phyloP scores from a whole-genome alignment of 192 early-diverging fungal species.

The Backusella westeae region DNA sequence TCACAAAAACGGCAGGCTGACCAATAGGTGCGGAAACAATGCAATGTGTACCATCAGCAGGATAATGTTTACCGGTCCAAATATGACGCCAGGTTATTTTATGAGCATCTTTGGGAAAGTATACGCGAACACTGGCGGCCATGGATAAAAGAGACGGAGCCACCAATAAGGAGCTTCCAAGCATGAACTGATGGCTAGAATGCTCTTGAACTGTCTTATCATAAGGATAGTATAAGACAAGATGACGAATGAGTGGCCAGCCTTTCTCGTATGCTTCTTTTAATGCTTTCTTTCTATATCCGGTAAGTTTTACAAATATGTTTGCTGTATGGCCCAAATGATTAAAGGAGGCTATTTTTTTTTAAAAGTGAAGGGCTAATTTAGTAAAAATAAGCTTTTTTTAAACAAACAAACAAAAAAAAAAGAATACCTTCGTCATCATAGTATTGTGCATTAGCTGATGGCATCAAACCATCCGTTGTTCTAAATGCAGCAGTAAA shows the following conservation, averaged over 20 bases:
- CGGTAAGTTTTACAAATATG: conserved; percentile 22
- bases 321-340: conserved; percentile 29
- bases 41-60: conserved; percentile 15
- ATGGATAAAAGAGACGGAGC: conserved; percentile 29
- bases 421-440: conserved; percentile 28
- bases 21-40: conserved; percentile 30
- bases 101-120: conserved; percentile 27
- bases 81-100: conserved; percentile 30
- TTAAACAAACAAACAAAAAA: too few relatives aligned
- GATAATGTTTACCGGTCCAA: conserved; percentile 33
- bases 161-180: conserved; percentile 31
- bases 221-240: conserved; percentile 31
- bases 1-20: conserved; percentile 35
- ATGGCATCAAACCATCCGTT: conserved; percentile 30
- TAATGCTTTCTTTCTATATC: conserved; percentile 24
- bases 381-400: not conserved
- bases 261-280: conserved; percentile 32
- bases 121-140: conserved; percentile 28
- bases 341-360: conserved; percentile 10
- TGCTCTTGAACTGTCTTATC: conserved; percentile 25
- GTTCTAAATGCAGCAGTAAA: conserved; percentile 36
- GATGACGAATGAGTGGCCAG: conserved; percentile 36
- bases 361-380: not conserved
- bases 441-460: conserved; percentile 38
- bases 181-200: conserved; percentile 37